phyloP scores from a whole-genome alignment of 164 flowering plant genomes.

The Echeveria elegans region DNA sequence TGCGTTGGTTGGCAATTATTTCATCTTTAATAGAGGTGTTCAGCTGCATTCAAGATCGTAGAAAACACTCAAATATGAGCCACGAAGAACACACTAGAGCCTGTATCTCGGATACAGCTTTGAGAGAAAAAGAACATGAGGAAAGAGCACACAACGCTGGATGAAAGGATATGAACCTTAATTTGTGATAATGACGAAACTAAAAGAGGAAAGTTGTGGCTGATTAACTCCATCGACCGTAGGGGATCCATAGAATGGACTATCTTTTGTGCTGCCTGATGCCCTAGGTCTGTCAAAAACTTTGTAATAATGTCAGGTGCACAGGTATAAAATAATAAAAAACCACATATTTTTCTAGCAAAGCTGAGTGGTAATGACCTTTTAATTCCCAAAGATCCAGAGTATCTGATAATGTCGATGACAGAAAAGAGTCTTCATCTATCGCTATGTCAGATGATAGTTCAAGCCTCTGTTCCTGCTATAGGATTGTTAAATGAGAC shows the following conservation, averaged over 20 bases:
- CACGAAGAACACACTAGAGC: background rate
- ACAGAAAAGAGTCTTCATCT: conserved; percentile 79
- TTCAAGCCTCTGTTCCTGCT: conserved; percentile 89
- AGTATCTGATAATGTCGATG: conserved; percentile 82
- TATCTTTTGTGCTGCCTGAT: conserved; percentile 94
- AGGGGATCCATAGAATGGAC: conserved; percentile 92
- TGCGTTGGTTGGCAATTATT: conserved; percentile 81
- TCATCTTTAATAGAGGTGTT: conserved; percentile 87
- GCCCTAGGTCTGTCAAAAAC: conserved; percentile 71
- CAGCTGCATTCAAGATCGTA: conserved; percentile 46
- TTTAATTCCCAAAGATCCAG: conserved; percentile 96
- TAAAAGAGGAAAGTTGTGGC: conserved; percentile 87
- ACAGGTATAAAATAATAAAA: background rate
- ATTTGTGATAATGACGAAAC: conserved; percentile 96
- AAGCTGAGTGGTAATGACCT: conserved; percentile 28
- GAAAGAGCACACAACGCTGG: background rate
- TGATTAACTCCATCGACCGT: conserved; percentile 94
- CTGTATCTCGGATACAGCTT: no score
- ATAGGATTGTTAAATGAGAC: background rate
- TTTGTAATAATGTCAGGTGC: conserved; percentile 1
- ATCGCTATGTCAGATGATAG: conserved; percentile 75
- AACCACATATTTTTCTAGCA: background rate
- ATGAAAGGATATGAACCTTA: conserved; percentile 49
- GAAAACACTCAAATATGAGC: conserved; percentile 3
- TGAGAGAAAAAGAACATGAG: no score